A percentile compares a stretch with the other conserved stretches of the same genome.
These are phyloP conservation scores for Umbellularia californica DNA, from an alignment of 164 flowering plant genomes.

Conservation along the genomic window DNA sequence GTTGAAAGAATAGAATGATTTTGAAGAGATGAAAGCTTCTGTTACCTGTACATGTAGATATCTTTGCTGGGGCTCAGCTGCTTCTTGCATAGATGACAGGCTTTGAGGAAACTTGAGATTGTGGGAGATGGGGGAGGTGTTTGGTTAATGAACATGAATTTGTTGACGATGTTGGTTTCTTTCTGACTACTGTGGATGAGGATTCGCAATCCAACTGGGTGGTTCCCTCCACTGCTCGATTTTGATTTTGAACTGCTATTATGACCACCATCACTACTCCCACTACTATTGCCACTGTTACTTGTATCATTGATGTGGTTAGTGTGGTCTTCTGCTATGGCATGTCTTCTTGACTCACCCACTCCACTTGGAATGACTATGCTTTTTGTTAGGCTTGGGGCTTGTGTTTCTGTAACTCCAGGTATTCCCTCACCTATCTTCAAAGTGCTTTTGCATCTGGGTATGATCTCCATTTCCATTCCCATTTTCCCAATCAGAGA, in stretches of 20 bases:
- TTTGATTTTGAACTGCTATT: too few relatives aligned
- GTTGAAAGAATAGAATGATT: neutral
- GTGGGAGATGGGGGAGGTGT: neutral
- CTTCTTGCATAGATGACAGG: neutral
- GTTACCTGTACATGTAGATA: slow-evolving; percentile 5
- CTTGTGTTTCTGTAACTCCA: too few relatives aligned
- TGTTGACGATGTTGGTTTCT: neutral
- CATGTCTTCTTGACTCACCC: too few relatives aligned
- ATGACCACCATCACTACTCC: too few relatives aligned
- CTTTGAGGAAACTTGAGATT: neutral
- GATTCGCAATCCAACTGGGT: neutral
- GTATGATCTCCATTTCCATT: too few relatives aligned
- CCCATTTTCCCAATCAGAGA: too few relatives aligned
- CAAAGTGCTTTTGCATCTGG: neutral
- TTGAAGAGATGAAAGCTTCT: neutral
- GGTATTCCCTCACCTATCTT: too few relatives aligned
- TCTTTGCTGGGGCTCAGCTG: neutral
- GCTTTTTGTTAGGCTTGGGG: too few relatives aligned
- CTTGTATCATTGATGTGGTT: too few relatives aligned
- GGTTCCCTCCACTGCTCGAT: neutral
- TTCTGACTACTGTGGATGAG: neutral
- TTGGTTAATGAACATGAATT: neutral
- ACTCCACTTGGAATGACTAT: too few relatives aligned
- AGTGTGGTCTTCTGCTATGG: too few relatives aligned
- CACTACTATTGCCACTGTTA: too few relatives aligned